Conservation (phyloP, 1,139 yeast species). For the Taiozyma onychis region DNA sequence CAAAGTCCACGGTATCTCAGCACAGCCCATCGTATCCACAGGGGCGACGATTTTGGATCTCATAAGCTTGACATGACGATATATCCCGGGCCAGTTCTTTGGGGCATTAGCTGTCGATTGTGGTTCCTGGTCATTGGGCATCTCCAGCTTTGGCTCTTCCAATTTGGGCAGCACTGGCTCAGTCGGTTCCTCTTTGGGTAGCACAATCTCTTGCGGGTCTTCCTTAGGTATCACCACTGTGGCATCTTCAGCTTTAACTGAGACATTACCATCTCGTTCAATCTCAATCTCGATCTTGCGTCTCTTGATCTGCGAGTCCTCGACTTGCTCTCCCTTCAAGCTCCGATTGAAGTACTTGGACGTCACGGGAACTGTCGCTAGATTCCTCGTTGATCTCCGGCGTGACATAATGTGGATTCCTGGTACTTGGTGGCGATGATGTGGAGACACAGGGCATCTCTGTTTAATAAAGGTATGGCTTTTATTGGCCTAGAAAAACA, state of each 20-base stretch:
- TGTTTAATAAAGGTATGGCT: not conserved
- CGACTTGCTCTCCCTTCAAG: not conserved
- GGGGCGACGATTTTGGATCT: conserved; percentile 63
- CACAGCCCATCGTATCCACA: conserved; percentile 89
- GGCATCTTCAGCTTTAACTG: not conserved
- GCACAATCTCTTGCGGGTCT: not conserved
- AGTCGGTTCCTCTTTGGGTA: not conserved
- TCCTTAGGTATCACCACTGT: not conserved
- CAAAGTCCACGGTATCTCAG: conserved; percentile 54
- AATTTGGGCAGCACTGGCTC: not conserved
- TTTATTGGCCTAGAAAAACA: not conserved
- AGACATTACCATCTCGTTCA: not conserved
- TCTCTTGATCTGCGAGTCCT: not conserved
- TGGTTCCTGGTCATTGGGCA: not conserved
- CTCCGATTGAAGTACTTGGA: conserved; percentile 3
- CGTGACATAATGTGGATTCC: not conserved
- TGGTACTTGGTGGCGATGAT: not conserved
- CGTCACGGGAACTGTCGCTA: not conserved
- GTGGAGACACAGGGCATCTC: not conserved
- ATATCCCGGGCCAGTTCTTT: conserved; percentile 46
- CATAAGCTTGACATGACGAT: conserved; percentile 60
- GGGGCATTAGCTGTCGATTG: conserved; percentile 28
- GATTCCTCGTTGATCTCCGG: not conserved
- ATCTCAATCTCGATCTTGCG: not conserved
- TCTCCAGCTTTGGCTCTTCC: not conserved